Percentiles rank a stretch among this genome's conserved stretches.
phyloP scores from a whole-genome alignment of 1,139 yeast genomes.

The Kurtzmaniella quercitrusa region DNA sequence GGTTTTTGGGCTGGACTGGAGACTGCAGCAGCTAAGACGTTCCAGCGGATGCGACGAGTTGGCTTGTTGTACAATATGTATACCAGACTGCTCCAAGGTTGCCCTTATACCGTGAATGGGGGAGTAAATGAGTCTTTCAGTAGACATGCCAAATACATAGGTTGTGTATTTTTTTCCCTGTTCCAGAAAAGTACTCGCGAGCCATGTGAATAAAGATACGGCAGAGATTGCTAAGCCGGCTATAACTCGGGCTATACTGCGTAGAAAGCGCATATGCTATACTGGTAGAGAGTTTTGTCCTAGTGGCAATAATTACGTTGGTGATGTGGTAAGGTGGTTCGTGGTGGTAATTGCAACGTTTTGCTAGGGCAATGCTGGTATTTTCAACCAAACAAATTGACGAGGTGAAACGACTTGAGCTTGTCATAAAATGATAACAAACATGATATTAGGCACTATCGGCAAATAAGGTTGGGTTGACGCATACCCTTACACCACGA shows the following conservation, averaged over 20 bases:
- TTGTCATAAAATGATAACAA: too few relatives aligned
- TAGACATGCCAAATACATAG: slow-evolving; percentile 7
- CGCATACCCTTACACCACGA: too few relatives aligned
- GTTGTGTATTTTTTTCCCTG: background rate
- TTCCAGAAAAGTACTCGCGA: background rate
- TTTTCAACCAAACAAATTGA: too few relatives aligned
- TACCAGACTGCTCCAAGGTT: slow-evolving; percentile 2
- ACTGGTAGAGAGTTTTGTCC: background rate
- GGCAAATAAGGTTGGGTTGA: too few relatives aligned
- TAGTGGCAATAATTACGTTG: too few relatives aligned
- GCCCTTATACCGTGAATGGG: slow-evolving; percentile 8
- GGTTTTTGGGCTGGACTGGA: background rate
- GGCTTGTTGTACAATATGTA: slow-evolving; percentile 3
- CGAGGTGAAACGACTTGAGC: too few relatives aligned
- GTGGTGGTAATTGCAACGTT: too few relatives aligned
- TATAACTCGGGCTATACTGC: background rate
- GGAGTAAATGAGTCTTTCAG: slow-evolving; percentile 12
- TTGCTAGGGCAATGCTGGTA: too few relatives aligned
- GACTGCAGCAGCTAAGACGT: slow-evolving; percentile 2
- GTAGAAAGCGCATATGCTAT: background rate
- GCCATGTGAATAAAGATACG: background rate
- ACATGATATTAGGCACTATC: too few relatives aligned
- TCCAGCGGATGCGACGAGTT: background rate
- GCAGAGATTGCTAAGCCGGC: background rate
- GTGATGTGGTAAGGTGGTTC: too few relatives aligned